These are phyloP conservation scores for Sclerospora graminicola DNA, from an alignment of 352 stramenopile species.

Conservation along the genomic window DNA sequence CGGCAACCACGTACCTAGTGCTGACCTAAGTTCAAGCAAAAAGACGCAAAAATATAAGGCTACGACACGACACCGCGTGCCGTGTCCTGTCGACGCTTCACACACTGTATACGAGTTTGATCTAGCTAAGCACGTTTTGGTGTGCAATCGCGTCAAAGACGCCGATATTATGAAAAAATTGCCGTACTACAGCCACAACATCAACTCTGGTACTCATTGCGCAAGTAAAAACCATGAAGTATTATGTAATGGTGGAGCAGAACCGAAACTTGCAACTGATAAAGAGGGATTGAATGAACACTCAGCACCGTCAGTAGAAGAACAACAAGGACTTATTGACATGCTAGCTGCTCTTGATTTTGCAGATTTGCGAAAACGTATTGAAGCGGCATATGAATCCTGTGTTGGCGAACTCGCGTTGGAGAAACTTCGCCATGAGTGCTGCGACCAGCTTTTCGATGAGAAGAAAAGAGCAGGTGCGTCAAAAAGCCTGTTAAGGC, in stretches of 20 bases:
- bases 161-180: conserved; percentile 40
- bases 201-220: conserved; percentile 61
- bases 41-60: conserved; percentile 59
- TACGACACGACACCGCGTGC: conserved; percentile 42
- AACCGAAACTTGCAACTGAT: conserved; percentile 1
- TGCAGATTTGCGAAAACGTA: conserved; percentile 30
- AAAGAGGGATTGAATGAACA: conserved; percentile 21
- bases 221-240: background rate
- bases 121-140: conserved; percentile 62
- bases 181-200: conserved; percentile 66
- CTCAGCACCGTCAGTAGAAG: conserved; percentile 20
- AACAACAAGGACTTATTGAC: conserved; percentile 62
- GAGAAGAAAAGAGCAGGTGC: conserved; percentile 49
- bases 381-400: conserved; percentile 37
- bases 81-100: conserved; percentile 54
- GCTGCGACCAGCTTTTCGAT: conserved; percentile 47
- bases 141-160: conserved; percentile 76
- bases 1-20: conserved; percentile 57
- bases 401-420: conserved; percentile 48
- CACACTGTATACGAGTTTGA: conserved; percentile 78
- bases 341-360: conserved; percentile 61
- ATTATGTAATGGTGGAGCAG: background rate
- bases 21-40: conserved; percentile 29
- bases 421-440: conserved; percentile 58
- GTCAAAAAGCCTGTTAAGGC: conserved; percentile 51